phyloP scores from a whole-genome alignment of 768 basidiomycete genomes.

The Hericium alpestre region DNA sequence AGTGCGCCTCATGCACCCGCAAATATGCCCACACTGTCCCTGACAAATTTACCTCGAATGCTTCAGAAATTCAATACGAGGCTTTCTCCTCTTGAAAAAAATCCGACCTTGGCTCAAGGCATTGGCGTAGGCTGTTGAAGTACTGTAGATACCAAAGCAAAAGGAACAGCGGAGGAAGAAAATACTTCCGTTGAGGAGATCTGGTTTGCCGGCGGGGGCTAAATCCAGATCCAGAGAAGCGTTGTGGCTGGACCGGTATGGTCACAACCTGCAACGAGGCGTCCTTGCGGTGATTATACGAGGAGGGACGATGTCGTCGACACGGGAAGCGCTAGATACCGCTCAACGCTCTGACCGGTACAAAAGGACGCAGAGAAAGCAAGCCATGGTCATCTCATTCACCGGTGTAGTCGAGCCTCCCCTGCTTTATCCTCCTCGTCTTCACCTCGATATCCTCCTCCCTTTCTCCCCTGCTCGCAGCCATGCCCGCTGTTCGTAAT shows the following conservation, averaged over 20 bases:
- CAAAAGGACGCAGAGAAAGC: background rate
- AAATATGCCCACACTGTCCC: background rate
- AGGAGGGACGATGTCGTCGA: slow-evolving; percentile 19
- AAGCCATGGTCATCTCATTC: slow-evolving; percentile 1
- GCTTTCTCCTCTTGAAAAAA: too few relatives aligned
- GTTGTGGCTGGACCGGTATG: slow-evolving; percentile 1
- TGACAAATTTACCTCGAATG: background rate
- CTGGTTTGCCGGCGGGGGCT: background rate
- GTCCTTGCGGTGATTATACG: slow-evolving; percentile 30
- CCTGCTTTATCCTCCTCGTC: slow-evolving; percentile 5
- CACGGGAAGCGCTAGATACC: background rate
- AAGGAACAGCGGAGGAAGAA: background rate
- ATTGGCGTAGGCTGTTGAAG: too few relatives aligned
- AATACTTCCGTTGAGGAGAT: background rate
- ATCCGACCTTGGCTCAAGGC: too few relatives aligned
- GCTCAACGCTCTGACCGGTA: slow-evolving; percentile 2
- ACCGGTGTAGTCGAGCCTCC: background rate
- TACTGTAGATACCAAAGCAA: background rate
- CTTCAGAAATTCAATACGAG: too few relatives aligned
- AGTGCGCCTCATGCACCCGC: too few relatives aligned
- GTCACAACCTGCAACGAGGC: slow-evolving; percentile 18
- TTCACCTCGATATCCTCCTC: slow-evolving; percentile 5
- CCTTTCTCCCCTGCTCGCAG: background rate
- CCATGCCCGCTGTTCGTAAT: slow-evolving; percentile 25
- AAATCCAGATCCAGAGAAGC: background rate